Evolutionary conservation across 129 eudicot species (phyloP), one percentile per base, ranked within the genome.

Genomic region (Glebionis coronaria): DNA sequence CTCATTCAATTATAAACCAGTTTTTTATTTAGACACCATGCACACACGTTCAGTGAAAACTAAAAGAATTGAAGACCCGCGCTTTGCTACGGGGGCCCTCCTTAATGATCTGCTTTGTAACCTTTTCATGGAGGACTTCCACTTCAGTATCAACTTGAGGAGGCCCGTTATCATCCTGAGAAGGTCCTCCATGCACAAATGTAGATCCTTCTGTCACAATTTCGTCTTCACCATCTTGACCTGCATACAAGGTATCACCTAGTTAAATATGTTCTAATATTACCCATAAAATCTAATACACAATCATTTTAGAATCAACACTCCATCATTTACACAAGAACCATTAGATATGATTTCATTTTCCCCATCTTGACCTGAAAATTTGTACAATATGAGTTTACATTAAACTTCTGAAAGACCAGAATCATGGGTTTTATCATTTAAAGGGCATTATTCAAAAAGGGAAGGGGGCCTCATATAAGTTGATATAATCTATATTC

Each of bases 91-190:
- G n/a, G n/a, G n/a, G 96, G 56, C 98, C 96, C 80, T 86, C 96
- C 83, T 93, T 93, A 21, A 93, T 82, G 68, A 88, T 78, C 76
- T 93, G 95, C 79, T 93, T 93, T 35, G 83, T 84, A 61, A 93
- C 98, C 78, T 93, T 93, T 75, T 93, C 98, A 63, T 93, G 96
- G 56, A 93, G 82, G 68, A 77, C 77, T 78, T 88, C 96, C 61
- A 84, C 84, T 45, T 66, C 53, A 9, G 90, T 51, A 49, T 86
- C 90, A 29, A 82, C 90, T 74, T 82, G 82, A 19, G 96, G 98
- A 58, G 96, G 96, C 0, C 84, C 78, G 29, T 65, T 84, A 72
- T 78, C 92, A 74, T 88, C 95, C 74, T 86, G 86, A 58, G 79
- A 68, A 73, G 82, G 84, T 63, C 84, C 96, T 56, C 86, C 91